These are phyloP conservation scores for Arthroderma uncinatum DNA, from an alignment of 2,329 filamentous ascomycete species.

Conservation along the genomic window DNA sequence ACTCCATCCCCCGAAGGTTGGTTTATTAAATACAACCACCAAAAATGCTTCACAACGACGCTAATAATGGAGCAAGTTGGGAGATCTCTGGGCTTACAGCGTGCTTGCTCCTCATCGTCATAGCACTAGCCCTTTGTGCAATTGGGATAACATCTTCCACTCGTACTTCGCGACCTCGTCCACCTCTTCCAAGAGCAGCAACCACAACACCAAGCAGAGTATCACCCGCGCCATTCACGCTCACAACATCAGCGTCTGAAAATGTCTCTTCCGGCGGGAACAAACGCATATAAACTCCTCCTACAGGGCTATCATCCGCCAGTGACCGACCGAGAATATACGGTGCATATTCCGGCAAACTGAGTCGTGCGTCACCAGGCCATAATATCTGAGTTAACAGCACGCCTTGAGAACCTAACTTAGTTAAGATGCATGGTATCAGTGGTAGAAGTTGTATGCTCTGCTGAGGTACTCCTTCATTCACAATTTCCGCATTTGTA, in stretches of 20 bases:
- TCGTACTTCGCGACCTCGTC: slow-evolving; percentile 30
- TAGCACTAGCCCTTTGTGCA: slow-evolving; percentile 68
- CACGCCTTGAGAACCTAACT: slow-evolving; percentile 65
- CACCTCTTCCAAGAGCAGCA: slow-evolving; percentile 57
- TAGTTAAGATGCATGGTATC: slow-evolving; percentile 73
- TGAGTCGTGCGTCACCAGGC: slow-evolving; percentile 56
- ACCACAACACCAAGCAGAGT: slow-evolving; percentile 79
- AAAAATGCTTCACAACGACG: background rate
- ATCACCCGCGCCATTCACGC: slow-evolving; percentile 89
- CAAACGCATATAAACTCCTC: slow-evolving; percentile 74
- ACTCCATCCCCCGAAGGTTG: too few species aligned
- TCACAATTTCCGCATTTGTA: slow-evolving; percentile 57
- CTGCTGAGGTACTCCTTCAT: slow-evolving; percentile 73
- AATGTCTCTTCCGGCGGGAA: slow-evolving; percentile 59
- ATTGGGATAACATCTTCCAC: slow-evolving; percentile 58
- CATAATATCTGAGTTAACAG: slow-evolving; percentile 61
- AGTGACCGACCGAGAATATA: slow-evolving; percentile 60
- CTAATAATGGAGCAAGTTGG: slow-evolving; percentile 13
- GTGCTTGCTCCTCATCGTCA: slow-evolving; percentile 64
- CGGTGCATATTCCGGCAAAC: slow-evolving; percentile 48
- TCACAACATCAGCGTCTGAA: slow-evolving; percentile 54
- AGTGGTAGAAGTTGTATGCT: slow-evolving; percentile 76
- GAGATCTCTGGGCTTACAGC: slow-evolving; percentile 46
- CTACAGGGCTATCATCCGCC: slow-evolving; percentile 36
- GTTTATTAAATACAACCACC: too few species aligned